phyloP scores from a whole-genome alignment of 208 protist species.

The Trypanosoma scelopori region DNA sequence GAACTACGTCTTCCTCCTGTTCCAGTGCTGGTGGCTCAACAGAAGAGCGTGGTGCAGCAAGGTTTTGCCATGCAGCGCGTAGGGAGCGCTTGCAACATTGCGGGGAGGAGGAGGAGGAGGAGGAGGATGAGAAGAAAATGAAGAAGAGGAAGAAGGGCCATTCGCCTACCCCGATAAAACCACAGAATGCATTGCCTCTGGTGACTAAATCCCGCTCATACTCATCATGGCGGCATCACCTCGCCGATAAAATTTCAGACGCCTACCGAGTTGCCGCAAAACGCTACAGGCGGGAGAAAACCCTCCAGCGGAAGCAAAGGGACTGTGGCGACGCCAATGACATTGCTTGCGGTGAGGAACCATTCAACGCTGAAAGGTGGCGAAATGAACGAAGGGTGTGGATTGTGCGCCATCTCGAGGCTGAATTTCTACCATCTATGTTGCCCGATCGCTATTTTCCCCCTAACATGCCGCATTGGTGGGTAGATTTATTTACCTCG shows the following conservation, averaged over 20 bases:
- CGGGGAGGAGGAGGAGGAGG: background rate
- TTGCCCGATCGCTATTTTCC: conserved; percentile 33
- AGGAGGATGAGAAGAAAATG: background rate
- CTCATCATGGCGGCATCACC: conserved; percentile 18
- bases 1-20: background rate
- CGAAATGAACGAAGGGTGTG: conserved; percentile 17
- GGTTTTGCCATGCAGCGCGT: background rate
- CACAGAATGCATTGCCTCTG: no score
- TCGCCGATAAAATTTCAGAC: conserved; percentile 19
- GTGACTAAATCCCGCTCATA: conserved; percentile 11
- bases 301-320: background rate
- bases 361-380: background rate
- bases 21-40: background rate
- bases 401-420: conserved; percentile 24
- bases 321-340: background rate
- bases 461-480: conserved; percentile 28
- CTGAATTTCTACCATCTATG: conserved; percentile 18
- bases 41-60: background rate
- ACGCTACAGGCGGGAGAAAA: background rate
- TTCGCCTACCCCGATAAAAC: background rate
- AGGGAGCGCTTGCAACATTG: background rate
- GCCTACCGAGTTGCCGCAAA: conserved; percentile 11
- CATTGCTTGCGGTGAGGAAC: background rate
- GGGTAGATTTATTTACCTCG: conserved; percentile 24
- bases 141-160: background rate